Evolutionary conservation across 148 eudicot genomes (phyloP), one percentile per base, ranked within the genome.

Genomic region (Cornus kousa): DNA sequence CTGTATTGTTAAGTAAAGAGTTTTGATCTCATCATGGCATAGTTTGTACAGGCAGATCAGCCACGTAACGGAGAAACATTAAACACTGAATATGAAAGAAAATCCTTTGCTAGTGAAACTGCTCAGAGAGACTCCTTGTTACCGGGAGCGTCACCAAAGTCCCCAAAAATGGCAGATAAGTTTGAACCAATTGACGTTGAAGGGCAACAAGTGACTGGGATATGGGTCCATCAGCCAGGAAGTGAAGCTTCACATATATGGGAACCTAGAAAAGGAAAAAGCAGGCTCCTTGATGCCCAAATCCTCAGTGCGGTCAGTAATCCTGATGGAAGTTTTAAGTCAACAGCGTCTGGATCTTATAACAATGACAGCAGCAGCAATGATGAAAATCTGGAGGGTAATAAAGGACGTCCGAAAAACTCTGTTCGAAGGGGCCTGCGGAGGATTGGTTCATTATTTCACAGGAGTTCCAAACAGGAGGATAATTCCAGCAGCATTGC

Each of bases 201-300:
- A 82, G 99, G 97, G 62, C 93, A 88, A 74, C 75, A 79, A 22
- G 89, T 90, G 75, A 93, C 94, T 10, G 97, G 97, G 71, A 84
- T 95, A 78, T 93, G 97, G 97, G 89, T 93, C 62, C 96, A 91
- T 77, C 91, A 83, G 62, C 97, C 97, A 22, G 97, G 99, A 73
- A 84, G 92, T 65, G 97, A 90, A 67, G 88, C 89, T 76, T 72
- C 90, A 72, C 90, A 82, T 46, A 83, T 83, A 65, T 91, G 99
- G 99, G 93, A 93, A 78, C 95, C 97, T 68, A 87, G 93, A 78
- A 92, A 93, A 72, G 97, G 93, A n/a, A 91, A 81, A 74, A 84
- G 65, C 66, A 87, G 88, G 68, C 82, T 77, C 12, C 43, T 71
- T 57, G 91, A 79, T 77, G 77, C 84, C 17, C 73, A 91, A 80